Conservation (phyloP, 73 alveolate genomes). For the Stentor roeselii region DNA sequence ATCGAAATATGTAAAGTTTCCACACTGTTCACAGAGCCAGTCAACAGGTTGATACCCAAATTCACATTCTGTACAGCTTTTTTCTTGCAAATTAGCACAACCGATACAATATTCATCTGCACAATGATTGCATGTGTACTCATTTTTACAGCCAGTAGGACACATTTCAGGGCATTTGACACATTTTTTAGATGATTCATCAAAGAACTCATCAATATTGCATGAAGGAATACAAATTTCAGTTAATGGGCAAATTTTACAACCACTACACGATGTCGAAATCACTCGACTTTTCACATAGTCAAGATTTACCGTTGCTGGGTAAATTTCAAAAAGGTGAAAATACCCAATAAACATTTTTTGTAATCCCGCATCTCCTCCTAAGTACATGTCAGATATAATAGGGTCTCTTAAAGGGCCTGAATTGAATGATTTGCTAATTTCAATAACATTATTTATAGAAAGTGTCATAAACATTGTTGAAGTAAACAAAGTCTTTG, state of each 20-base stretch:
- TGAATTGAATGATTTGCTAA: too few species aligned
- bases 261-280: neutral
- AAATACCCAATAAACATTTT: neutral
- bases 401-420: neutral
- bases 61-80: neutral
- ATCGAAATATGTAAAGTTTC: neutral
- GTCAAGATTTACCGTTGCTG: too few species aligned
- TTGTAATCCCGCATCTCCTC: neutral
- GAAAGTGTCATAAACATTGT: too few species aligned
- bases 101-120: neutral
- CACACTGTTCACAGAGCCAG: neutral
- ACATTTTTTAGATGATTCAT: neutral
- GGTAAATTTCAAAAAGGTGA: neutral
- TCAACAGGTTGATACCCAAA: neutral
- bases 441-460: too few species aligned
- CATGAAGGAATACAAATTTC: neutral
- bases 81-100: neutral
- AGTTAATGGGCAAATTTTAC: neutral
- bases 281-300: too few species aligned
- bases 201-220: neutral
- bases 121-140: neutral
- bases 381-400: neutral
- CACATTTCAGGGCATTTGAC: neutral
- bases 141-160: neutral
- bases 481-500: neutral